Base-by-base conservation (phyloP, 2,329 filamentous ascomycete genomes). In the Fusarium fujikuroi region DNA sequence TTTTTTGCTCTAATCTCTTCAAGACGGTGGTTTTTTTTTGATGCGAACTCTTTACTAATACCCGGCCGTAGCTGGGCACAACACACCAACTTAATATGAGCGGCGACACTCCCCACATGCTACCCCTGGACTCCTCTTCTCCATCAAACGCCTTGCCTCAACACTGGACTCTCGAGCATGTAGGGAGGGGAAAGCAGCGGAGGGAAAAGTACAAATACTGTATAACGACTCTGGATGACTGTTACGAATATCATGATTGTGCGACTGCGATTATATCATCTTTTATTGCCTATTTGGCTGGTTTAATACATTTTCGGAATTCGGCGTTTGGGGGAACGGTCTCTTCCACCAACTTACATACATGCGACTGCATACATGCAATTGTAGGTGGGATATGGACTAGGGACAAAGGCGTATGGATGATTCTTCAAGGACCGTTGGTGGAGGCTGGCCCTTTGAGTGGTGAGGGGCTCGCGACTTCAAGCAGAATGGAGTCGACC, bases 151-250 rank as follows among this genome's bases (percentile, higher is more conserved):
- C 42, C 23, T 47, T 57, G n/a, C 28, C 36, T 61, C 32, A 28
- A 43, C 32, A 36, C 30, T 32, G 23, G 69, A 69, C 68, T 65
- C 36, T 61, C 19, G 37, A 44, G 63, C 59, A 28, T 36, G 47
- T n/a, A n/a, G 43, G 63, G 34, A 40, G 47, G 42, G n/a, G 42
- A 30, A 58, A 54, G 23, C n/a, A 43, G 16, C 37, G 50, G 23
- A 64, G 53, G 36, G 42, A 63, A 59, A 37, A 19, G 57, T 56
- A 56, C 54, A 66, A 73, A 69, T 52, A 69, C 70, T 74, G 70
- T 72, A 77, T 76, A 66, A 78, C 71, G 76, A 78, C 72, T 70
- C 74, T 77, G 75, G 66, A 78, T 69, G 76, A 78, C 75, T 72
- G 69, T 78, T 76, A 78, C 65, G 76, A 78, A 67, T 67, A 76